Evolutionary conservation across 176 grass and related monocot genomes (phyloP).

Genomic region (Luzula sylvatica): DNA sequence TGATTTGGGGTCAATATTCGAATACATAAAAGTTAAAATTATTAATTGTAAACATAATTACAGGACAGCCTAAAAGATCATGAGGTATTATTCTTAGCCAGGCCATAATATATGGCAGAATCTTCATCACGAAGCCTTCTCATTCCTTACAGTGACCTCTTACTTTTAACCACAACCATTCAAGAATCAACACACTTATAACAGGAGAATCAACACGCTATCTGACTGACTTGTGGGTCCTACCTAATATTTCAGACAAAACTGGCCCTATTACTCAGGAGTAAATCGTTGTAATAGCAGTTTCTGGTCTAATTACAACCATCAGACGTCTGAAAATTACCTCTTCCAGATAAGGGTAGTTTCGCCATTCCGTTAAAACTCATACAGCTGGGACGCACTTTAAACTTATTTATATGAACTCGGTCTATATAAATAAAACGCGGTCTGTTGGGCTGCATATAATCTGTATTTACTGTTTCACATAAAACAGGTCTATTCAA

Average conservation of each 20-base stretch:
- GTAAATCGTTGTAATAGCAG: too few relatives aligned
- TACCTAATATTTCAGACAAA: too few relatives aligned
- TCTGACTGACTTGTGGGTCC: too few relatives aligned
- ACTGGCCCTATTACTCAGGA: too few relatives aligned
- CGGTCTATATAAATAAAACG: background rate
- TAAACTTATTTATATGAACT: background rate
- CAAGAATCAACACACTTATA: background rate
- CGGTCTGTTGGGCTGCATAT: too few relatives aligned
- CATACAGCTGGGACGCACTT: background rate
- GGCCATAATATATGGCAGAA: constrained; percentile 8
- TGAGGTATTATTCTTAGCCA: constrained; percentile 9
- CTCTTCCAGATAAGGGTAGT: background rate
- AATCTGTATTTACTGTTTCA: too few relatives aligned
- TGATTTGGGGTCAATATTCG: background rate
- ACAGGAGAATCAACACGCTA: too few relatives aligned
- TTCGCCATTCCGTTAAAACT: constrained; percentile 7
- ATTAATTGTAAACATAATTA: background rate
- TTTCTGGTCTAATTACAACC: too few relatives aligned
- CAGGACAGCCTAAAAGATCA: constrained; percentile 11
- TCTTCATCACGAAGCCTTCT: too few relatives aligned
- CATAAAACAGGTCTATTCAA: background rate
- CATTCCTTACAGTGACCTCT: too few relatives aligned
- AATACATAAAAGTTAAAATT: background rate
- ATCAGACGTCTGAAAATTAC: background rate
- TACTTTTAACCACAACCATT: background rate